Conservation (phyloP, 768 basidiomycete species). For the Fibroporia radiculosa region DNA sequence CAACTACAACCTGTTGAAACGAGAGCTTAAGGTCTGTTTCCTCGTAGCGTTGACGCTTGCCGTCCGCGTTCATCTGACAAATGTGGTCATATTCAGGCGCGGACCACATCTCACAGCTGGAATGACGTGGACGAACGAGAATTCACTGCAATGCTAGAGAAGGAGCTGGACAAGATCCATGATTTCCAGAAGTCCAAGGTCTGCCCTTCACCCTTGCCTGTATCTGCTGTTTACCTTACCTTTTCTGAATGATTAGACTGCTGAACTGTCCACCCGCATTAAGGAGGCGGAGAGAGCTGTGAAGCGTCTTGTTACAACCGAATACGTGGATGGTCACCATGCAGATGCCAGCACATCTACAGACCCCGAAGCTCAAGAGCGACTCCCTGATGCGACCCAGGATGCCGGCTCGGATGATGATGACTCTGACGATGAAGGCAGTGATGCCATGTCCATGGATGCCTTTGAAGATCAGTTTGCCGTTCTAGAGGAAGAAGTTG, state of each 20-base stretch:
- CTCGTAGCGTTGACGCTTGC: background rate
- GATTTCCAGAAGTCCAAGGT: conserved; percentile 91
- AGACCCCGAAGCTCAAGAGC: conserved; percentile 55
- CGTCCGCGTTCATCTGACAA: background rate
- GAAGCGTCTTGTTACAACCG: conserved; percentile 62
- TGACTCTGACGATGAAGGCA: conserved; percentile 40
- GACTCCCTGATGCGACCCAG: conserved; percentile 35
- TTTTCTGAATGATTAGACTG: conserved; percentile 40
- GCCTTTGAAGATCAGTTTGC: conserved; percentile 83
- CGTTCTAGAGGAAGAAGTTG: conserved; percentile 87
- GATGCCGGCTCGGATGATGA: conserved; percentile 71
- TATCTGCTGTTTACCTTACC: background rate
- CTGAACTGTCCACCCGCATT: conserved; percentile 77
- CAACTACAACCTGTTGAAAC: conserved; percentile 84
- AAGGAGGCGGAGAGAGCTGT: conserved; percentile 77
- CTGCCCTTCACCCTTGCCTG: conserved; percentile 1
- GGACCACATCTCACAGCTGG: conserved; percentile 59
- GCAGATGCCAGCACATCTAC: conserved; percentile 9
- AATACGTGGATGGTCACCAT: conserved; percentile 23
- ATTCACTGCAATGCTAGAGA: conserved; percentile 72
- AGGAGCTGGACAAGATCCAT: conserved; percentile 89
- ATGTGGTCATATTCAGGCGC: conserved; percentile 26
- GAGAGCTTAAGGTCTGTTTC: conserved; percentile 68
- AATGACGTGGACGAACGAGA: conserved; percentile 70
- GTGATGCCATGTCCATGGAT: conserved; percentile 51